A percentile compares a stretch with the other conserved stretches of the same genome.
Evolutionary conservation across 495 filamentous ascomycete genomes (phyloP).

Genomic region (Geoglossum glabrum): DNA sequence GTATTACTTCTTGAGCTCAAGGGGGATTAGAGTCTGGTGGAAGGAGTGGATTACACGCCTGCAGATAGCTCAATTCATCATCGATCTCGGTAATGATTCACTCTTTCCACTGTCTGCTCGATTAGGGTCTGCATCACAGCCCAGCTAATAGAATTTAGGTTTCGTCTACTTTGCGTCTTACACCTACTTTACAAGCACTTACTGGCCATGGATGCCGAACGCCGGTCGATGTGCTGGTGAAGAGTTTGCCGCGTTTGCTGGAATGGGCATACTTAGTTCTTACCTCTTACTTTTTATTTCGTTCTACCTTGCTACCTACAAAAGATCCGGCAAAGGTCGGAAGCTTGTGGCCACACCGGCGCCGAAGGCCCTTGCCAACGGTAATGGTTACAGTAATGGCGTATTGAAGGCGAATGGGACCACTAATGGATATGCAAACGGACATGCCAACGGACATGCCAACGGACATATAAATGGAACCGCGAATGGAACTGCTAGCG

Average conservation of each 20-base stretch:
- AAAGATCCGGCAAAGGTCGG: constrained; percentile 6
- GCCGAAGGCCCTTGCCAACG: not conserved
- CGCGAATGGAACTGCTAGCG: not conserved
- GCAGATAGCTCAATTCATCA: constrained; percentile 37
- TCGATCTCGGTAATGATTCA: constrained; percentile 29
- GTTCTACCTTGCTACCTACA: constrained; percentile 16
- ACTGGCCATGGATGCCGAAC: constrained; percentile 12
- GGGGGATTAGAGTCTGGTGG: constrained; percentile 39
- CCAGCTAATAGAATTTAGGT: constrained; percentile 5
- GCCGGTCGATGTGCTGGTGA: constrained; percentile 13
- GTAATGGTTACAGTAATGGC: constrained; percentile 1
- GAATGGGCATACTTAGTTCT: constrained; percentile 16
- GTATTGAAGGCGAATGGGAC: constrained; percentile 1
- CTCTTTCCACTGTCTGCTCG: not conserved
- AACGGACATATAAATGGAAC: not conserved
- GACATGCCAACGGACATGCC: not conserved
- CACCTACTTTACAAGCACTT: constrained; percentile 13
- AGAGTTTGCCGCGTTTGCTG: constrained; percentile 15
- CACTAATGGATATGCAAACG: constrained; percentile 2
- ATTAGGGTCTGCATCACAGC: not conserved
- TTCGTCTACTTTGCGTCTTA: constrained; percentile 18
- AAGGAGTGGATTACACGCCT: constrained; percentile 39
- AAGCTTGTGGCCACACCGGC: not conserved
- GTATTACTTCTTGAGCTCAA: constrained; percentile 43
- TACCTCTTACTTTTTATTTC: constrained; percentile 17